A percentile compares a stretch with the other conserved stretches of the same genome.
These are phyloP conservation scores for Ogataea neopini DNA, from an alignment of 805 yeast species.

Conservation along the genomic window DNA sequence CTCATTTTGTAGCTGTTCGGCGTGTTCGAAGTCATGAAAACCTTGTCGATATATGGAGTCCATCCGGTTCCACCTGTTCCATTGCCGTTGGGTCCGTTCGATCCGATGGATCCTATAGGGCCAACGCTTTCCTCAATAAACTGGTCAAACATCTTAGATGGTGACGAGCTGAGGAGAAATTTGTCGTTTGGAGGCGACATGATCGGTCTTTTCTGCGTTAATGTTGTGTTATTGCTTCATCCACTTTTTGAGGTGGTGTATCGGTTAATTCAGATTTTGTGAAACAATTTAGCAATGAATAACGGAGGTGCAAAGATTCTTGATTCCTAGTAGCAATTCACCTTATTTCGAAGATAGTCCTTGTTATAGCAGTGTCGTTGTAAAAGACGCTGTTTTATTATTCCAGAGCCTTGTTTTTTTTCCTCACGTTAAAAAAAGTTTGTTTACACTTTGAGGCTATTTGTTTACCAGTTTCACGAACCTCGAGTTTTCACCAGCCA, in stretches of 20 bases:
- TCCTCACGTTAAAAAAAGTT: constrained; percentile 3
- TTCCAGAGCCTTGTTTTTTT: constrained; percentile 1
- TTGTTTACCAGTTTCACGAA: constrained; percentile 12
- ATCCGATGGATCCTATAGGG: constrained; percentile 4
- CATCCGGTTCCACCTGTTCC: constrained; percentile 22
- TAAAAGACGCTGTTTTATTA: neutral
- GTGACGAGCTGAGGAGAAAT: constrained; percentile 30
- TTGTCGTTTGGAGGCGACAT: constrained; percentile 25
- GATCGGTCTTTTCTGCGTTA: neutral
- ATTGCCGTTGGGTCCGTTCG: constrained; percentile 5
- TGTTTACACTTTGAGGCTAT: constrained; percentile 11
- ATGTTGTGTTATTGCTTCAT: neutral
- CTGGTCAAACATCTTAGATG: constrained; percentile 32
- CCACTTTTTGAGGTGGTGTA: neutral
- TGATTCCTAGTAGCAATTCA: too few species aligned
- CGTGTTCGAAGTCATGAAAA: constrained; percentile 14
- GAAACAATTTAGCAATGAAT: constrained; percentile 1
- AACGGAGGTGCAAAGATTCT: neutral
- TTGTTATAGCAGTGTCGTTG: too few species aligned
- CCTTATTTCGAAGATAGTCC: too few species aligned
- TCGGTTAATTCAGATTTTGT: neutral
- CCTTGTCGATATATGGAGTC: constrained; percentile 32
- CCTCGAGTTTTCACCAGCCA: constrained; percentile 4
- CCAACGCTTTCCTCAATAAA: constrained; percentile 21
- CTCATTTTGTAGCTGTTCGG: constrained; percentile 10